A percentile compares a stretch with the other conserved stretches of the same genome.
These are phyloP conservation scores for Cystobasidium onofrii DNA, from an alignment of 768 basidiomycete species.

Conservation along the genomic window DNA sequence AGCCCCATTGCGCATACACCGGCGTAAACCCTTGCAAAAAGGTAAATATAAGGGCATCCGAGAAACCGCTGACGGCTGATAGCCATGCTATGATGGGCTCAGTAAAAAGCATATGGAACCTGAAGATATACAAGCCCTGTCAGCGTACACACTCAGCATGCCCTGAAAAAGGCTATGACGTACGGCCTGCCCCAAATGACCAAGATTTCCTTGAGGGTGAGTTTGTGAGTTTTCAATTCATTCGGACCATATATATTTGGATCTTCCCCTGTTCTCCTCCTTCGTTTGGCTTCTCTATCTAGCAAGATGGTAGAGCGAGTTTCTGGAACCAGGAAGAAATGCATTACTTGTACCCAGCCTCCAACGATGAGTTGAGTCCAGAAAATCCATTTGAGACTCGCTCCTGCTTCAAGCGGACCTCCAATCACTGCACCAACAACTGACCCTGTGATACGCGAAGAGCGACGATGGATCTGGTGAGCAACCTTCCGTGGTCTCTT, in stretches of 20 bases:
- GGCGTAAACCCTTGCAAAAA: conserved; percentile 43
- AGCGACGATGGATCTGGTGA: too few species aligned
- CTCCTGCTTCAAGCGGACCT: neutral
- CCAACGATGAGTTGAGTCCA: conserved; percentile 42
- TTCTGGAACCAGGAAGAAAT: conserved; percentile 43
- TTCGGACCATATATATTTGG: conserved; percentile 42
- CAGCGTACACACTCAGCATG: neutral
- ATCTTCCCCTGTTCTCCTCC: conserved; percentile 37
- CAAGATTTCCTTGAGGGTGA: conserved; percentile 24
- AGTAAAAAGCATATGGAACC: conserved; percentile 42
- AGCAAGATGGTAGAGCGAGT: conserved; percentile 42
- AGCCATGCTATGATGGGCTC: conserved; percentile 38
- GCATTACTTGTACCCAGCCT: conserved; percentile 41
- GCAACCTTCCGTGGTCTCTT: too few species aligned
- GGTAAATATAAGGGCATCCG: conserved; percentile 45
- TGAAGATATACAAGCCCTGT: neutral
- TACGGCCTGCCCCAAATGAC: neutral
- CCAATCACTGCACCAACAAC: conserved; percentile 21
- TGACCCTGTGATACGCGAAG: neutral
- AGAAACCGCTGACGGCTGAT: conserved; percentile 44
- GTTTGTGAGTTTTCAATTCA: conserved; percentile 39
- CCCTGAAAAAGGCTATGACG: neutral
- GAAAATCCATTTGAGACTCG: conserved; percentile 26
- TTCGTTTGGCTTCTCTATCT: conserved; percentile 40
- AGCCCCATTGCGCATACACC: conserved; percentile 43